A percentile compares a stretch with the other conserved stretches of the same genome.
These are phyloP conservation scores for Lepidium sativum DNA, from an alignment of 345 rosid species.

Conservation along the genomic window DNA sequence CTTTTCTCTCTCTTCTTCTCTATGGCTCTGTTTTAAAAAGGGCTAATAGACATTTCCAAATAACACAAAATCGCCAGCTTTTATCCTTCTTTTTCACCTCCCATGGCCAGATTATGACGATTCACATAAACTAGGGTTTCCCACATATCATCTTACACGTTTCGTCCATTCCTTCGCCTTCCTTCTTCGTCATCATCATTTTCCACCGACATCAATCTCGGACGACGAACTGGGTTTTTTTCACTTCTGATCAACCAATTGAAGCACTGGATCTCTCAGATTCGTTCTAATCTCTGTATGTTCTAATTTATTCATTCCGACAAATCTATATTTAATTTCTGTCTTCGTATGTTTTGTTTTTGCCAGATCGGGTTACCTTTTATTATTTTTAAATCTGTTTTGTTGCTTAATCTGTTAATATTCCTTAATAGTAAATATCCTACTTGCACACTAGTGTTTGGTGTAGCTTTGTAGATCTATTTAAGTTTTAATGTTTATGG, in stretches of 20 bases:
- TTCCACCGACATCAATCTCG: conserved; percentile 12
- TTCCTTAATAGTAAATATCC: not conserved
- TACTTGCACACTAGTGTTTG: not conserved
- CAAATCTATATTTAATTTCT: not conserved
- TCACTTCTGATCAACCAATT: conserved; percentile 8
- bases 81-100: not conserved
- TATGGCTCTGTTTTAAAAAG: conserved; percentile 20
- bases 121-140: conserved; percentile 20
- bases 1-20: not conserved
- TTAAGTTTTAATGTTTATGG: not conserved
- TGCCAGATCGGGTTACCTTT: conserved; percentile 3
- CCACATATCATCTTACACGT: conserved; percentile 12
- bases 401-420: conserved; percentile 9
- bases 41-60: not conserved
- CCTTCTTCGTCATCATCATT: not conserved
- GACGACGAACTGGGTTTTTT: not conserved
- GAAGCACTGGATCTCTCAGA: conserved; percentile 16
- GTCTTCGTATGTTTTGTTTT: not conserved
- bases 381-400: not conserved
- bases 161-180: not conserved
- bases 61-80: conserved; percentile 6
- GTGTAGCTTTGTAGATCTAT: not conserved
- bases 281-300: conserved; percentile 21
- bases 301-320: conserved; percentile 8
- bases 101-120: conserved; percentile 11